Percentiles rank a stretch among this genome's conserved stretches.
phyloP scores from a whole-genome alignment of 169 alveolate species.

The Eimeria falciformis region DNA sequence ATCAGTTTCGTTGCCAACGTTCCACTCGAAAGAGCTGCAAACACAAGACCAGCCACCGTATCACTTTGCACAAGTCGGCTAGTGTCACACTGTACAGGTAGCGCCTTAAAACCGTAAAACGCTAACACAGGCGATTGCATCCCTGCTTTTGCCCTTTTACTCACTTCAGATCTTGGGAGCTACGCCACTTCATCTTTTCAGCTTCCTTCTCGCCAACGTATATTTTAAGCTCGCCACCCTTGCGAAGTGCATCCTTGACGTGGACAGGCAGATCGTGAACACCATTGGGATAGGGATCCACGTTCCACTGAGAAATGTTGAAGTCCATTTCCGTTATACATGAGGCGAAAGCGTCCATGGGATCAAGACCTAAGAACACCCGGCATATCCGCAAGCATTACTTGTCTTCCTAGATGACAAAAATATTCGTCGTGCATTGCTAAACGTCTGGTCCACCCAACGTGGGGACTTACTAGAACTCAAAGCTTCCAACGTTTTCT shows the following conservation, averaged over 20 bases:
- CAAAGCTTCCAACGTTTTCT: conserved; percentile 70
- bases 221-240: conserved; percentile 85
- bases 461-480: conserved; percentile 72
- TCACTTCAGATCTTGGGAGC: conserved; percentile 80
- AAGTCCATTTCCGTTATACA: conserved; percentile 80
- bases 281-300: conserved; percentile 95
- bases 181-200: conserved; percentile 78
- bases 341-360: conserved; percentile 79
- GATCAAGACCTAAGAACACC: conserved; percentile 75
- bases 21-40: conserved; percentile 90
- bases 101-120: not conserved
- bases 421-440: no score
- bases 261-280: conserved; percentile 92
- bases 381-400: no score
- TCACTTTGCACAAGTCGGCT: no score
- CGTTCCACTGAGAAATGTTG: conserved; percentile 91
- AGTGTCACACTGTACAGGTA: not conserved
- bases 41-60: not conserved
- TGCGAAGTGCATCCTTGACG: conserved; percentile 89
- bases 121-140: not conserved
- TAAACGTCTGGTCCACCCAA: no score
- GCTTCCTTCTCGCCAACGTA: conserved; percentile 76
- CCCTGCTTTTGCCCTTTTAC: not conserved
- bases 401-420: no score
- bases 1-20: conserved; percentile 88